Base-by-base conservation (phyloP, 1,139 yeast genomes). In the Blastobotrys capitulatus region DNA sequence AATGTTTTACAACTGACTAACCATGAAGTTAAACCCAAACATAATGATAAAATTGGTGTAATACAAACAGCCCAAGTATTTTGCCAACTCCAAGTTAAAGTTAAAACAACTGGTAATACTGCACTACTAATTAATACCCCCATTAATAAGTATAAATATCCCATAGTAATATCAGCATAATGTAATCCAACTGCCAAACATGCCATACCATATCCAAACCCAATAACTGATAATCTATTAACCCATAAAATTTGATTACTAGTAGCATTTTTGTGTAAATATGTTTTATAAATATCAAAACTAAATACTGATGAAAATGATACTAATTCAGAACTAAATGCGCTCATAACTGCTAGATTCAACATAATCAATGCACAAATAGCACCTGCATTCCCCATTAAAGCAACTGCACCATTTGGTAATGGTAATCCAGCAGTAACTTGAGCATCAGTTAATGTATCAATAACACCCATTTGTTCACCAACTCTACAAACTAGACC, bases 101-200 rank as follows among this genome's bases (percentile, higher is more conserved):
- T 81, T 57, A 84, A 68, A 2, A 84, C 79, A 19, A 86, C 78
- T 31, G 52, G 52, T 2, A 50, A 25, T 15, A 89, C 96, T 22
- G 90, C 95, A 51, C 94, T 82, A 25, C 94, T 85, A 57, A 89
- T 86, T 46, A 89, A 96, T 89, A 88, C 87, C 55, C 89, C 73
- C 65, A 87, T 88, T 49, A 89, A 75, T 68, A 83, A 86, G n/a
- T 96, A 96, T 49, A 78, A 64, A 16, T 70, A 65, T 41, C 70
- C 68, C 86, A 89, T 83, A 27, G 87, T 79, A 45, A 88, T 82
- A 18, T 83, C 85, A 22, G 92, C 95, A 59, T 88, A 86, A 67
- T 79, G 78, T 49, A 88, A 74, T 7, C 95, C 96, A 59, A 83
- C 80, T 10, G 95, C 79, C 62, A 88, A 85, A 0, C 83, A 92